Evolutionary conservation across 768 basidiomycete genomes (phyloP).

Genomic region (Leccinellum albellum): DNA sequence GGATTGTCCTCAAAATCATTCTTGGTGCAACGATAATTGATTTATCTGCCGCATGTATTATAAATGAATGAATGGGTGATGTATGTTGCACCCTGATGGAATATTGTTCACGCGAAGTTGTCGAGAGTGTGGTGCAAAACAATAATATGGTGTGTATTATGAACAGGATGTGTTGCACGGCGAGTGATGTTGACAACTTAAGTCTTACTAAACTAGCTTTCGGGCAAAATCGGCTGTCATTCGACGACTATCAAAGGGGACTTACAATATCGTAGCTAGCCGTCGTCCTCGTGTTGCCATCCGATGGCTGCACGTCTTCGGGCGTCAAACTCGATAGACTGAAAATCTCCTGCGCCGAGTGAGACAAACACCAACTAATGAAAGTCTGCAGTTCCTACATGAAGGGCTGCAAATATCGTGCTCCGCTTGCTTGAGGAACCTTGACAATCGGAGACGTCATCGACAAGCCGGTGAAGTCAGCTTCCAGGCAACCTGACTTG

Average conservation of each 20-base stretch:
- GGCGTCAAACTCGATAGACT: slow-evolving; percentile 21
- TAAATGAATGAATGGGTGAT: neutral
- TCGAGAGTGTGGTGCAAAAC: neutral
- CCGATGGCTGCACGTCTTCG: slow-evolving; percentile 22
- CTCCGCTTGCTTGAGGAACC: slow-evolving; percentile 9
- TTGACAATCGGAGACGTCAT: too few species aligned
- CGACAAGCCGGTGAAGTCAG: neutral
- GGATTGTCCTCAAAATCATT: neutral
- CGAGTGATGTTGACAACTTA: slow-evolving; percentile 18
- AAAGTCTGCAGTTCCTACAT: slow-evolving; percentile 4
- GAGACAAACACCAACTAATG: neutral
- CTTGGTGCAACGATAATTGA: neutral
- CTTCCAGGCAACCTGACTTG: neutral
- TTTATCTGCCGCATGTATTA: neutral
- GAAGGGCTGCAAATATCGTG: slow-evolving; percentile 20
- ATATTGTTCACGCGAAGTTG: neutral
- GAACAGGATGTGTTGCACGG: neutral
- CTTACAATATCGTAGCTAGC: slow-evolving; percentile 27
- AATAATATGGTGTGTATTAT: neutral
- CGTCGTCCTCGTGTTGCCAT: slow-evolving; percentile 11
- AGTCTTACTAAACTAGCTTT: slow-evolving; percentile 29
- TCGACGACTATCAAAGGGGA: slow-evolving; percentile 27
- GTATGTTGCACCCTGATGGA: neutral
- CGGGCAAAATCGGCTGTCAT: slow-evolving; percentile 28
- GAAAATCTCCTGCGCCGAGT: slow-evolving; percentile 9